A percentile compares a stretch with the other conserved stretches of the same genome.
Conservation (phyloP, 805 yeast genomes). For the Lipomyces spencermartinsiae region DNA sequence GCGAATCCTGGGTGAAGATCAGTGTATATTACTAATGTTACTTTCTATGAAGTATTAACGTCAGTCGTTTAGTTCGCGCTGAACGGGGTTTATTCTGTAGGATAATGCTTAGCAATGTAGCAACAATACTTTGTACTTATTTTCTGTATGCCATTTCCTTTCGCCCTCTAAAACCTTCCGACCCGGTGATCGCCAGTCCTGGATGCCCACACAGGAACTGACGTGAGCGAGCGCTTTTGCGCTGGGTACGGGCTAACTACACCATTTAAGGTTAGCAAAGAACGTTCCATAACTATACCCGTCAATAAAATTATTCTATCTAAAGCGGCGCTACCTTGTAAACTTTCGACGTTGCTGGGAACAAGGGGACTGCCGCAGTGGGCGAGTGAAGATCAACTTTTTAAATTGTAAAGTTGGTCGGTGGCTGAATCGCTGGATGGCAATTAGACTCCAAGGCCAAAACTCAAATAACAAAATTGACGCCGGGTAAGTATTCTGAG, state of each 20-base stretch:
- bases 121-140: background rate
- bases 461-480: no score
- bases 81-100: background rate
- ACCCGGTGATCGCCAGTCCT: no score
- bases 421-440: no score
- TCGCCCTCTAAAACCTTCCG: no score
- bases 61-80: background rate
- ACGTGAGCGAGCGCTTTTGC: background rate
- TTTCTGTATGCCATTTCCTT: no score
- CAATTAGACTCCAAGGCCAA: no score
- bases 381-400: no score
- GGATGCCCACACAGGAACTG: background rate
- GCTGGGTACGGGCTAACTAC: background rate
- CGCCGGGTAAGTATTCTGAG: no score
- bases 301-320: background rate
- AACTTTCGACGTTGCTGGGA: no score
- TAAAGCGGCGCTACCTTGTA: no score
- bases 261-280: background rate
- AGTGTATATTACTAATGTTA: background rate
- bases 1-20: background rate
- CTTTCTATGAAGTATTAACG: background rate
- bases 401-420: no score
- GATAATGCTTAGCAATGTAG: background rate
- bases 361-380: no score
- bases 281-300: background rate